These are phyloP conservation scores for Vanilla planifolia DNA, from an alignment of 106 monocot species.

Conservation along the genomic window DNA sequence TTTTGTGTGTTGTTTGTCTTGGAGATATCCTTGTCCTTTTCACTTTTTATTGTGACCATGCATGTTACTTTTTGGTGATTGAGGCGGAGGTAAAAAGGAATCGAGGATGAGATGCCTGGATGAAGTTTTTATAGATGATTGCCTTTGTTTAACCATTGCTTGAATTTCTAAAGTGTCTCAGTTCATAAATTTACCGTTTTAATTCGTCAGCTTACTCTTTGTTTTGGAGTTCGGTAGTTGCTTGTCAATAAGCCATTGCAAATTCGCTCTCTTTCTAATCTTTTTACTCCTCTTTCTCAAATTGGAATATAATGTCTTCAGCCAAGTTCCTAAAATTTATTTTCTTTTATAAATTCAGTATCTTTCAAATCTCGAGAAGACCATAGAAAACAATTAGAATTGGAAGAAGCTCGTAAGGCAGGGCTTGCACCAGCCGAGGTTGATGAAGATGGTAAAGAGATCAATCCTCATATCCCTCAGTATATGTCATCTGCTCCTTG, in stretches of 20 bases:
- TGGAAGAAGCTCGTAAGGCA: slow-evolving; percentile 96
- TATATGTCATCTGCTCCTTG: slow-evolving; percentile 99
- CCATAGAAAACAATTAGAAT: slow-evolving; percentile 60
- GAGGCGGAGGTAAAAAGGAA: too few relatives aligned
- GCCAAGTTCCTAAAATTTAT: background rate
- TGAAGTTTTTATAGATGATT: too few relatives aligned
- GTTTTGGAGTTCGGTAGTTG: too few relatives aligned
- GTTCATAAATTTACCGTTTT: background rate
- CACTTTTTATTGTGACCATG: too few relatives aligned
- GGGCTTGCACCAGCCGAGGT: slow-evolving; percentile 94
- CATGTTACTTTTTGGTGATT: too few relatives aligned
- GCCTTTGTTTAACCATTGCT: too few relatives aligned
- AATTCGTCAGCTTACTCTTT: background rate
- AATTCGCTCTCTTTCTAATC: too few relatives aligned
- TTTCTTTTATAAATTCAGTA: background rate
- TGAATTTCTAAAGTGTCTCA: background rate
- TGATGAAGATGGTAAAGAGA: slow-evolving; percentile 98
- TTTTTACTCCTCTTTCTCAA: background rate
- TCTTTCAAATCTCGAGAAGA: slow-evolving; percentile 13
- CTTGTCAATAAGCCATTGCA: too few relatives aligned
- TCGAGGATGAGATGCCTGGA: too few relatives aligned
- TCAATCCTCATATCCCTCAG: slow-evolving; percentile 98
- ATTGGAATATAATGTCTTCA: background rate
- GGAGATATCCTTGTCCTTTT: too few relatives aligned
- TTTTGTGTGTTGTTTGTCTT: too few relatives aligned